Conservation (phyloP, 805 yeast species). For the Hyphopichia homilentoma region DNA sequence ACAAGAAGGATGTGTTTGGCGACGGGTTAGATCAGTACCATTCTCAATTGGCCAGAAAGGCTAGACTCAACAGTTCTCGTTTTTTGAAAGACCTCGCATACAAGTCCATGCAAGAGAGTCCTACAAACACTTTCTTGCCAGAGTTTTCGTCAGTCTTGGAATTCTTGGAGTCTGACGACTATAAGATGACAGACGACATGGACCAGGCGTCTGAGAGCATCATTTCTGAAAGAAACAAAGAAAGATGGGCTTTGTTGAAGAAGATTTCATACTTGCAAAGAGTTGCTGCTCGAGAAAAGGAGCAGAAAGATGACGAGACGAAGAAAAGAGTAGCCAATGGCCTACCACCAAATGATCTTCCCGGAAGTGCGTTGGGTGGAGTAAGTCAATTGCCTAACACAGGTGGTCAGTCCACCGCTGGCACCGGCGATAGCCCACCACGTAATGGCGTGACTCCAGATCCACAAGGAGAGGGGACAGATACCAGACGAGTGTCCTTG, state of each 20-base stretch:
- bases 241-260: conserved; percentile 70
- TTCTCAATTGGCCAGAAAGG: conserved; percentile 40
- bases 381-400: too few relatives aligned
- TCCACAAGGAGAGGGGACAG: conserved; percentile 7
- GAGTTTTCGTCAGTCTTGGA: conserved; percentile 52
- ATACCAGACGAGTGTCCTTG: not conserved
- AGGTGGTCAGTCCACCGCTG: conserved; percentile 1
- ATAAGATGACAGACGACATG: conserved; percentile 29
- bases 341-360: conserved; percentile 4
- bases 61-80: conserved; percentile 50
- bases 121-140: conserved; percentile 45
- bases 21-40: conserved; percentile 66
- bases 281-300: conserved; percentile 50
- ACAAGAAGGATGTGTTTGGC: conserved; percentile 73
- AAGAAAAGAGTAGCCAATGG: conserved; percentile 35
- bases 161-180: conserved; percentile 48
- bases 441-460: not conserved
- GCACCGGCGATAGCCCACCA: not conserved
- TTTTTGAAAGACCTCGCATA: conserved; percentile 57
- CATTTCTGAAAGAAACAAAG: conserved; percentile 43
- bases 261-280: conserved; percentile 68
- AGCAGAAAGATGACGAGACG: conserved; percentile 35
- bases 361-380: too few relatives aligned
- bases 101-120: conserved; percentile 37
- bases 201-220: conserved; percentile 37